Base-by-base conservation (phyloP, 768 basidiomycete species). In the Agaricus blazei region DNA sequence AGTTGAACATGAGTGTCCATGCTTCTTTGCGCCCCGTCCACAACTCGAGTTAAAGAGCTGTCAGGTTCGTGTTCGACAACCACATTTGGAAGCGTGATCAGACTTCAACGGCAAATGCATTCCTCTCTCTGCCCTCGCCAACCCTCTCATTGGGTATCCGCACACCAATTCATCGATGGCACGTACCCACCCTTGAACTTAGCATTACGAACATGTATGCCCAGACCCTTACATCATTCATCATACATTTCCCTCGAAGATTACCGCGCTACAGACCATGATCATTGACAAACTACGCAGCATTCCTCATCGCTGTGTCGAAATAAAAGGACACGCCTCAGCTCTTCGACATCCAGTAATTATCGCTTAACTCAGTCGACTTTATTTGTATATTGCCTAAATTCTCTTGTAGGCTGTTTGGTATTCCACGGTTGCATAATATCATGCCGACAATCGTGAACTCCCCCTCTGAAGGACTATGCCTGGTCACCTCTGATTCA, bases 401-500 rank as follows among this genome's bases (percentile, higher is more conserved):
- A 36, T 46, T 3, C 28, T n/a, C 7, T 2, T 7, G 29, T 58
- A 87, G 87, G 72, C 58, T 83, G 27, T 81, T 86, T 42, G 78
- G 77, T 23, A 66, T 70, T 0, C 53, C 67, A 4, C 69, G 74
- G 9, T 64, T 82, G 5, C 72, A 82, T n/a, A 70, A 72, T 26
- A 58, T 81, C 23, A 76, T 75, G 75, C 69, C 69, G 3, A 64
- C 74, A 4, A 19, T 19, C 19, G 19, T 19, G 19, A 19, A 19
- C 19, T 19, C 19, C 19, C 19, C 19, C 19, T 4, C 63, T 88
- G 8, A 75, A 71, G 4, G 59, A 77, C 31, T 84, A 82, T 64
- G 70, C 73, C 15, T 87, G 84, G 84, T 88, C 88, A 0, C 73
- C 82, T 0, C 75, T 87, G 3, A 70, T 88, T 54, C 68, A 80